Evolutionary conservation across 2,329 filamentous ascomycete species (phyloP), one percentile per base, ranked within the genome.

Genomic region (Colletotrichum sp.): DNA sequence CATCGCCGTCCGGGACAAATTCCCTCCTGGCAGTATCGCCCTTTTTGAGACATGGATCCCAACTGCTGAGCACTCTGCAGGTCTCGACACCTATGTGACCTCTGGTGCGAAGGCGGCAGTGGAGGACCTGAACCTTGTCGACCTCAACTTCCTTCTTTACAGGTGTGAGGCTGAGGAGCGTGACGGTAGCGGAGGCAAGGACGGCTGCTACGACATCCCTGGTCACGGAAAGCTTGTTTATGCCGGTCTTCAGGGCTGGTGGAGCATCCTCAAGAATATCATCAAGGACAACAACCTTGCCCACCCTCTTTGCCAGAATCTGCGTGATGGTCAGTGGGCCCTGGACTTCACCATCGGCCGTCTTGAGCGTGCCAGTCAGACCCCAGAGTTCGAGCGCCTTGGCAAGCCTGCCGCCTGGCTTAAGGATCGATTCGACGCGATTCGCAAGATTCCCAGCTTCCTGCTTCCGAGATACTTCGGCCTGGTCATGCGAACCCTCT

Each of bases 171-270:
- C 95, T 4, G 97, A 99, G 84, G 98, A 92, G 84, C 91, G 92
- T 64, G 95, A 97, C 79, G 92, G 91, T 8, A 98, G 94, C 78
- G 90, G 90, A 68, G 95, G 95, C 6, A 90, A 91, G 75, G 95
- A 98, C 82, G 96, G 97, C n/a, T 93, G 93, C 10, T 99, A 99
- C 85, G 91, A 93, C 68, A 94, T 99, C 78, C 97, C 97, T 2
- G 93, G 93, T 2, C 89, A 96, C 81, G 96, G 96, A 4, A 92
- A 94, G 75, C 90, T 98, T 57, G 95, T 98, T 3, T 99, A 99
- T 84, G 96, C 96, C 76, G 97, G 97, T 76, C 89, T 99, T n/a
- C 97, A 99, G 84, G 98, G 98, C 48, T 99, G 97, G 96, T 98
- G 96, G 96, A 98, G 96, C 83, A 88, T 98, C 1, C 87, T 99